Evolutionary conservation across 768 basidiomycete species (phyloP).

Genomic region (Pseudohyphozyma bogoriensis): DNA sequence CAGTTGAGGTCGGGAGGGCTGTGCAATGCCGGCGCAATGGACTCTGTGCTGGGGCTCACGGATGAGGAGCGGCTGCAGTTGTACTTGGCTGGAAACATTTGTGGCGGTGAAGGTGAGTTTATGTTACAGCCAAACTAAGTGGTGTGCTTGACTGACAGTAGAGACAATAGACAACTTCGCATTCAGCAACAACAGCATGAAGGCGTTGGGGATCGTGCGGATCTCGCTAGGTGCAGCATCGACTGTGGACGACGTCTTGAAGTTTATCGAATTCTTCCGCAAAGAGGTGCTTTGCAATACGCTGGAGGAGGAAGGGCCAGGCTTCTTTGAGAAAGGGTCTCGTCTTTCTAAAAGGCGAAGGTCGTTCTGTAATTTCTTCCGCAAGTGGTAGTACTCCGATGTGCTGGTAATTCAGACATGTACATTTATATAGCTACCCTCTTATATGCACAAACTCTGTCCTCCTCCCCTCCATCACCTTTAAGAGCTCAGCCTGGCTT

Average conservation of each 20-base stretch:
- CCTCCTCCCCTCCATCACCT: no score
- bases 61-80: slow-evolving; percentile 24
- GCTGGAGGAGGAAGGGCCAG: no score
- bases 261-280: slow-evolving; percentile 27
- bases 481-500: no score
- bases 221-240: slow-evolving; percentile 29
- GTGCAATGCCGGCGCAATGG: slow-evolving; percentile 30
- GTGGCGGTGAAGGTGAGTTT: slow-evolving; percentile 29
- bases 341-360: no score
- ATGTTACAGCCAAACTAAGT: neutral
- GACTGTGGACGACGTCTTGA: slow-evolving; percentile 25
- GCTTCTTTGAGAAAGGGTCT: no score
- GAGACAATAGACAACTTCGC: slow-evolving; percentile 13
- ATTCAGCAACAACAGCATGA: neutral
- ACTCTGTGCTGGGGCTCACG: slow-evolving; percentile 3
- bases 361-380: no score
- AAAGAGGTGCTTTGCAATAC: slow-evolving; percentile 29
- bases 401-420: no score
- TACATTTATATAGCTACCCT: no score
- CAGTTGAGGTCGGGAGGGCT: slow-evolving; percentile 29
- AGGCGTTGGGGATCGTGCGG: slow-evolving; percentile 19
- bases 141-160: no score
- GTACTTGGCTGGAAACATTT: slow-evolving; percentile 13
- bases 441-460: no score
- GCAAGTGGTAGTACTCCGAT: no score